Evolutionary conservation across 1,139 yeast genomes (phyloP).

Genomic region (Taiozyma sp.): DNA sequence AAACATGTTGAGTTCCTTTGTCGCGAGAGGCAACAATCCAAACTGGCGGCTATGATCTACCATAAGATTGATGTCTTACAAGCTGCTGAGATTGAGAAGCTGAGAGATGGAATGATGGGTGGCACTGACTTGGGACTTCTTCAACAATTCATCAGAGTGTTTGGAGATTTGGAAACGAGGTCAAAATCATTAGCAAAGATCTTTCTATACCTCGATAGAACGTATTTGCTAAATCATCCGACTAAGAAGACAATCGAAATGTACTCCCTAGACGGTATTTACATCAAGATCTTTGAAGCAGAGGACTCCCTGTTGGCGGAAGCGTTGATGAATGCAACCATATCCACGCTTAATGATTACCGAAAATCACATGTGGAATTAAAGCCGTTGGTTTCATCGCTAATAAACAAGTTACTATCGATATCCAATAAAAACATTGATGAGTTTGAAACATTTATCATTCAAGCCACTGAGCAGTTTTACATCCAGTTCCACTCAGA

Average conservation of each 20-base stretch:
- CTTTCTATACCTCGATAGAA: conserved; percentile 32
- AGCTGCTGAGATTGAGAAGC: neutral
- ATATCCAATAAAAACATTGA: neutral
- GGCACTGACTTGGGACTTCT: conserved; percentile 1
- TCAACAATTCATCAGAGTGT: conserved; percentile 6
- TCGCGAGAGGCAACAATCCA: conserved; percentile 26
- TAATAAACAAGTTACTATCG: neutral
- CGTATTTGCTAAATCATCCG: conserved; percentile 28
- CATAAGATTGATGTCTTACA: conserved; percentile 6
- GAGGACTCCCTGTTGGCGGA: neutral
- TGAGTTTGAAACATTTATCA: neutral
- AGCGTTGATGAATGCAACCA: neutral
- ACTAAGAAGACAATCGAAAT: conserved; percentile 23
- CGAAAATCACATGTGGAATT: neutral
- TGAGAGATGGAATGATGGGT: neutral
- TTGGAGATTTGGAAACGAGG: conserved; percentile 9
- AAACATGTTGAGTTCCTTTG: conserved; percentile 33
- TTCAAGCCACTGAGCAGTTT: neutral
- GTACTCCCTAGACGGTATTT: conserved; percentile 3
- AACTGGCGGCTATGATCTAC: conserved; percentile 22
- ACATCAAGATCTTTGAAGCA: neutral
- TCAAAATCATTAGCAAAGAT: conserved; percentile 16
- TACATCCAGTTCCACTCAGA: conserved; percentile 6
- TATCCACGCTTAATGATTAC: neutral
- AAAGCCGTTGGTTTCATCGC: neutral